phyloP scores from a whole-genome alignment of 768 basidiomycete genomes.

The Rhizopogon vesiculosus region DNA sequence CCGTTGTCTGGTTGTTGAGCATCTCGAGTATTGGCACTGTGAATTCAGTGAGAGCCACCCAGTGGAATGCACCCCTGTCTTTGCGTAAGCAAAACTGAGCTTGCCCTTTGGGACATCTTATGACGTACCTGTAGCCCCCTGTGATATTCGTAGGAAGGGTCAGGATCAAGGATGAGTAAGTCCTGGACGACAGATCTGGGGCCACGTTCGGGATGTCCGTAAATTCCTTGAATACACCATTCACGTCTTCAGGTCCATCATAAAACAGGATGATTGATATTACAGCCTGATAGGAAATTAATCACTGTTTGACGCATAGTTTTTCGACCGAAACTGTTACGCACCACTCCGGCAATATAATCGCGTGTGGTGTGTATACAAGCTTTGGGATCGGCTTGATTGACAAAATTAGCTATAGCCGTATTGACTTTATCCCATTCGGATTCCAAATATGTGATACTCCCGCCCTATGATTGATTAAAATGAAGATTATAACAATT shows the following conservation, averaged over 20 bases:
- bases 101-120: background rate
- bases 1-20: background rate
- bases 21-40: background rate
- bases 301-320: background rate
- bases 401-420: slow-evolving; percentile 19
- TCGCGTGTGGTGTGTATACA: slow-evolving; percentile 35
- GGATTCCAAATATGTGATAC: slow-evolving; percentile 26
- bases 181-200: slow-evolving; percentile 13
- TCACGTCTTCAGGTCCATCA: slow-evolving; percentile 35
- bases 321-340: background rate
- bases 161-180: slow-evolving; percentile 18
- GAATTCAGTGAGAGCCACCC: background rate
- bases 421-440: slow-evolving; percentile 14
- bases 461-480: slow-evolving; percentile 39
- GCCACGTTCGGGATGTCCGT: no score
- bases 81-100: background rate
- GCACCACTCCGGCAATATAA: slow-evolving; percentile 28
- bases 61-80: background rate
- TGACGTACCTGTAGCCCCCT: background rate
- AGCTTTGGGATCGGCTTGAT: slow-evolving; percentile 21
- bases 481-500: slow-evolving; percentile 20
- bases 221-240: slow-evolving; percentile 22
- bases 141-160: slow-evolving; percentile 13
- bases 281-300: slow-evolving; percentile 8
- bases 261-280: slow-evolving; percentile 47